Conservation (phyloP, 192 early-diverging fungal genomes). For the Mortierella alpina region DNA sequence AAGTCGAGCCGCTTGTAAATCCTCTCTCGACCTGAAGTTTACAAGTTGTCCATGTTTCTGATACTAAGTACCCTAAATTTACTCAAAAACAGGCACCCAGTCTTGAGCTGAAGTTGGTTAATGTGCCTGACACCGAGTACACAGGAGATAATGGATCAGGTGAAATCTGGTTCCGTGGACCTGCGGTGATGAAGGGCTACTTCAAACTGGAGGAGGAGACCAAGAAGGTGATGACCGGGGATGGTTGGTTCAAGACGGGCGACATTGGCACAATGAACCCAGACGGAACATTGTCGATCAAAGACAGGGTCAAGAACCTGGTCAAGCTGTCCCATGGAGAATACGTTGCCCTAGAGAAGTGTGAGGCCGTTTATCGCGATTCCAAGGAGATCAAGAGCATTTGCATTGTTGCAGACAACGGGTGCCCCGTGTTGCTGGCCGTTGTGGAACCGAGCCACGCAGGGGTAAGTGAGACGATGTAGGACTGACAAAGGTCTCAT, state of each 20-base stretch:
- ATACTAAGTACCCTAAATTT: background rate
- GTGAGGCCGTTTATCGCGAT: conserved; percentile 78
- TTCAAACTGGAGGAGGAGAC: conserved; percentile 71
- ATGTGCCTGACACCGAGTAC: conserved; percentile 65
- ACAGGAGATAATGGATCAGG: conserved; percentile 62
- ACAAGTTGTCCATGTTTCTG: background rate
- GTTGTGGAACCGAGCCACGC: conserved; percentile 70
- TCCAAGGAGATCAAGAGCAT: conserved; percentile 77
- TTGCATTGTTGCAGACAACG: conserved; percentile 76
- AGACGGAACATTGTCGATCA: conserved; percentile 78
- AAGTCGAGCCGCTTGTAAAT: background rate
- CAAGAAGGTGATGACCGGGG: conserved; percentile 66
- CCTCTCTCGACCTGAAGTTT: background rate
- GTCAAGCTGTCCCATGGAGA: conserved; percentile 83
- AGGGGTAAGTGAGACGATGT: conserved; percentile 53
- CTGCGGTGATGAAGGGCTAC: conserved; percentile 71
- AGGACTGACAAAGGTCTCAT: conserved; percentile 31
- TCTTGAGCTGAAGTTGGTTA: conserved; percentile 73
- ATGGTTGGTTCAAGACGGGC: conserved; percentile 81
- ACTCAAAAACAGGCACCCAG: conserved; percentile 44
- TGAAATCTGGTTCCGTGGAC: conserved; percentile 76
- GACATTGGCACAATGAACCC: conserved; percentile 80
- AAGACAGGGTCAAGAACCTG: conserved; percentile 85
- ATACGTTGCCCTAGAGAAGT: conserved; percentile 70
- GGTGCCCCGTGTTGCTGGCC: conserved; percentile 72